Conservation (phyloP, 257 asterid species). For the Voacanga thouarsii region DNA sequence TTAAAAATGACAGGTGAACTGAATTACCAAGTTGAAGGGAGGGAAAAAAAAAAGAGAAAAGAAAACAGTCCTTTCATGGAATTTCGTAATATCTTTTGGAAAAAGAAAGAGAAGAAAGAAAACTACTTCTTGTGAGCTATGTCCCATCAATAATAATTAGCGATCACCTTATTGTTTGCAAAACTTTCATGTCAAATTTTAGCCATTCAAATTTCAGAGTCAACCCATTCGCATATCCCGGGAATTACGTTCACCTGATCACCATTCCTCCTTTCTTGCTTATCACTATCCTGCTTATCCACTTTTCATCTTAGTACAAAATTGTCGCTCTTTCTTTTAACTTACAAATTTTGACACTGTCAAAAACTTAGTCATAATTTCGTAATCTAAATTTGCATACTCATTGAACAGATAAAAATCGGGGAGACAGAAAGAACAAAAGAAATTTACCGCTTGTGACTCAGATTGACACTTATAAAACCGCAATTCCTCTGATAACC, state of each 20-base stretch:
- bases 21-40: background rate
- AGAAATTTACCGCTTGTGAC: slow-evolving; percentile 45
- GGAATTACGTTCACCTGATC: background rate
- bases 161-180: too few species aligned
- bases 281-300: background rate
- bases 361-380: background rate
- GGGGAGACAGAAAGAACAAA: background rate
- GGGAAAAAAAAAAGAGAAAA: too few species aligned
- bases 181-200: background rate
- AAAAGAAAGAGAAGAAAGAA: too few species aligned
- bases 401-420: background rate
- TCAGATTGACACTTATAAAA: slow-evolving; percentile 38
- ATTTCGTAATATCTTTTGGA: too few species aligned
- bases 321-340: background rate
- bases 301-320: background rate
- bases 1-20: background rate
- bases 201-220: background rate
- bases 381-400: background rate
- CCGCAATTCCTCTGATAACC: slow-evolving; percentile 54
- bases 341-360: background rate
- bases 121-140: background rate
- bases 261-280: background rate
- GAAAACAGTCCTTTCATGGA: background rate
- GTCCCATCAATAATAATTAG: background rate
- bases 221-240: background rate